A percentile compares a stretch with the other conserved stretches of the same genome.
phyloP scores from a whole-genome alignment of 768 basidiomycete genomes.

The Dioszegia crocea region DNA sequence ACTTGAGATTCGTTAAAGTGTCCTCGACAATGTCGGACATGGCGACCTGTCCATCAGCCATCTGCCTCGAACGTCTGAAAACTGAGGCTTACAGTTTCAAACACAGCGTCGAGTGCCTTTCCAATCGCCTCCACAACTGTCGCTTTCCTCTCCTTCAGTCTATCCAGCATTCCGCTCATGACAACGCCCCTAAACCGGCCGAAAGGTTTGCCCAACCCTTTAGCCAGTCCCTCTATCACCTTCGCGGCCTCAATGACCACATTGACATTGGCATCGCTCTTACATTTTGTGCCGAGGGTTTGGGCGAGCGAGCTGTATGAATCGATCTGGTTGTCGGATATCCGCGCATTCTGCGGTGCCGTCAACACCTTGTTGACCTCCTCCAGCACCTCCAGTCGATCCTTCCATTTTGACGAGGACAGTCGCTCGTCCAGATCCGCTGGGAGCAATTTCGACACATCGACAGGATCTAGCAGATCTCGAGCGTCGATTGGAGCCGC shows the following conservation, averaged over 20 bases:
- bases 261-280: conserved; percentile 87
- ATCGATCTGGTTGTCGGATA: conserved; percentile 63
- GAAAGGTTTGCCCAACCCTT: conserved; percentile 71
- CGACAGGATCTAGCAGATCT: conserved; percentile 71
- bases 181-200: conserved; percentile 67
- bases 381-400: conserved; percentile 80
- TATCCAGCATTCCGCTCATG: conserved; percentile 73
- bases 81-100: conserved; percentile 63
- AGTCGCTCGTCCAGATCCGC: conserved; percentile 67
- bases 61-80: neutral
- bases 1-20: conserved; percentile 67
- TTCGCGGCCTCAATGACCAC: conserved; percentile 86
- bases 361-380: conserved; percentile 68
- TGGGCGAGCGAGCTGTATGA: conserved; percentile 72
- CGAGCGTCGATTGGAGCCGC: conserved; percentile 68
- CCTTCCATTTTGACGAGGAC: conserved; percentile 95
- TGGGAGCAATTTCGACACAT: conserved; percentile 73
- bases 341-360: conserved; percentile 58
- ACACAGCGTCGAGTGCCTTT: conserved; percentile 80
- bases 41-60: conserved; percentile 58
- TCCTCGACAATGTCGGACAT: conserved; percentile 79
- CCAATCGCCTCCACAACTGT: conserved; percentile 87
- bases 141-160: conserved; percentile 88
- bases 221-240: conserved; percentile 79
- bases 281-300: conserved; percentile 72